Base-by-base conservation (phyloP, 2,329 filamentous ascomycete species). In the Mycogone perniciosa region DNA sequence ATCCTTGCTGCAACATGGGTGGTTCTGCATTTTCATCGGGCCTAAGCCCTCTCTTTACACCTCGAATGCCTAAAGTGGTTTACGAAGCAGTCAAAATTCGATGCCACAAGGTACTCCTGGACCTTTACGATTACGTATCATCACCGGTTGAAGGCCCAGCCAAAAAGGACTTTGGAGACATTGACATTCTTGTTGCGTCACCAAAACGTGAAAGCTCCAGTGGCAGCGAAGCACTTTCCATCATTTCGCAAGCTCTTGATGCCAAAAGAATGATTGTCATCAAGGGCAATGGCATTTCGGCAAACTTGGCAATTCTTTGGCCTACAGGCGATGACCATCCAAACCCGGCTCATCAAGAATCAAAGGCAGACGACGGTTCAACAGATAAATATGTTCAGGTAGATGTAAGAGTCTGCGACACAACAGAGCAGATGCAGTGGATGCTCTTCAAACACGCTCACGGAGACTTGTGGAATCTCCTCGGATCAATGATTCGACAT, bases 141-240 rank as follows among this genome's bases (percentile, higher is more conserved):
- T 74, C 77, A 0, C 82, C 86, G 0, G 77, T 85, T 30, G 85
- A 89, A 57, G 85, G 80, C 0, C 87, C 88, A 0, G 82, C 64
- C 1, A 93, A 93, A 65, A 39, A 57, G 0, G 79, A 82, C 57
- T 77, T 81, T 60, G 89, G 88, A 20, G 89, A 93, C 57, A 70
- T 95, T 35, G 88, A 93, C 65, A 73, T 91, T 52, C 65, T 89
- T 1, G 75, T 88, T 1, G 69, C 71, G 0, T 62, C 63, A 31
- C 66, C 69, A 11, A 62, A 57, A 13, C 27, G n/a, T 13, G 38
- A 55, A 1, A 37, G 13, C 41, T 7, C 30, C 6, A 39, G 33
- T 54, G 54, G 53, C 20, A 38, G 50, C 2, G 46, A 60, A 20
- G 56, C 59, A 1, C 60, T 82, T 7, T 64, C 64, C 2, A 51